phyloP scores from a whole-genome alignment of 805 yeast genomes.

The Suhomyces sp. region DNA sequence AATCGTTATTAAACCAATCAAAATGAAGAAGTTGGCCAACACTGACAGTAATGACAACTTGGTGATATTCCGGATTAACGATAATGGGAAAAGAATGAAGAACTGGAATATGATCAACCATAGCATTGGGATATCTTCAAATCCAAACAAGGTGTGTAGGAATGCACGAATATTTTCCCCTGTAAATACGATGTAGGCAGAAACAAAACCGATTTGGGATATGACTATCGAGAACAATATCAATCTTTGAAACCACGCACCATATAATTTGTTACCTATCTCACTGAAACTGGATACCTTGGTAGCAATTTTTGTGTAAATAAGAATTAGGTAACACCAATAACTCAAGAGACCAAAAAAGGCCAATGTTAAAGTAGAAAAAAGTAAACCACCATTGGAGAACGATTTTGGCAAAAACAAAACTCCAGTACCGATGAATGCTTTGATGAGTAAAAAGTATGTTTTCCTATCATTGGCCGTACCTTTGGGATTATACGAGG shows the following conservation, averaged over 20 bases:
- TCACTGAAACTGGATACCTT: slow-evolving; percentile 78
- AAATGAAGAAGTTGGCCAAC: slow-evolving; percentile 67
- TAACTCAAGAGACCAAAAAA: slow-evolving; percentile 70
- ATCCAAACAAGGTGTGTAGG: slow-evolving; percentile 47
- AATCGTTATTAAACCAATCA: slow-evolving; percentile 65
- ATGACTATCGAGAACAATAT: slow-evolving; percentile 64
- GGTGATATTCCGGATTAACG: slow-evolving; percentile 74
- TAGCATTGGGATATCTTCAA: slow-evolving; percentile 33
- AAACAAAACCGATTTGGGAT: slow-evolving; percentile 78
- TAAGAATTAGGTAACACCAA: slow-evolving; percentile 73
- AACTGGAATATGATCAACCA: slow-evolving; percentile 57
- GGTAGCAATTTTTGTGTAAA: slow-evolving; percentile 56
- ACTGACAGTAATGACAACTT: slow-evolving; percentile 70
- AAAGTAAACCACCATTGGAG: slow-evolving; percentile 67
- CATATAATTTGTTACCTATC: slow-evolving; percentile 64
- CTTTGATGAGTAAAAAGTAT: slow-evolving; percentile 67
- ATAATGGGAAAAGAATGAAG: slow-evolving; percentile 60
- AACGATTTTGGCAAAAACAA: slow-evolving; percentile 69
- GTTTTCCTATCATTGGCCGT: slow-evolving; percentile 75
- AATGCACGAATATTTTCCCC: slow-evolving; percentile 71
- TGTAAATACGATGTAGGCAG: slow-evolving; percentile 78
- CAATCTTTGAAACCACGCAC: slow-evolving; percentile 60
- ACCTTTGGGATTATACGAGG: slow-evolving; percentile 42
- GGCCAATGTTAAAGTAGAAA: slow-evolving; percentile 51
- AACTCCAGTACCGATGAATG: slow-evolving; percentile 78